These are phyloP conservation scores for Gracilariopsis chorda DNA, from an alignment of 23 red algal genomes.

Conservation along the genomic window DNA sequence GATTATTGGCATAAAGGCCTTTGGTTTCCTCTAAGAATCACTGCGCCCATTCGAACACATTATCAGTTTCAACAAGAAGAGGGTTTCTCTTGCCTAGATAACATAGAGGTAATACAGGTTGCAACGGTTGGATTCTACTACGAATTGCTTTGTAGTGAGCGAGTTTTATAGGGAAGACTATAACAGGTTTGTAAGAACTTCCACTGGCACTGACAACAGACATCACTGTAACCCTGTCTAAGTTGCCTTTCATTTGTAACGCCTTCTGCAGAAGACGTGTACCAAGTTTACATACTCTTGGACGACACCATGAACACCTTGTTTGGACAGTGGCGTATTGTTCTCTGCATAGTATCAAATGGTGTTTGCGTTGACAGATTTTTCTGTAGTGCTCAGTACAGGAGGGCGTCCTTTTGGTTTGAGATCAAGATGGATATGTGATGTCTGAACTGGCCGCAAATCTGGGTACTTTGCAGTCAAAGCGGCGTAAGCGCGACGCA, in stretches of 20 bases:
- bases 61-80: not conserved
- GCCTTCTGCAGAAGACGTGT: no score
- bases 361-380: not conserved
- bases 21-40: not conserved
- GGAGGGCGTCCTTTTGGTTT: no score
- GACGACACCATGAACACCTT: no score
- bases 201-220: conserved; percentile 2
- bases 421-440: no score
- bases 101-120: not conserved
- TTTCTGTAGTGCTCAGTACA: not conserved
- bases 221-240: conserved; percentile 1
- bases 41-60: not conserved
- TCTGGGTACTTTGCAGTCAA: no score
- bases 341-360: no score
- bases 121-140: not conserved
- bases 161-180: not conserved
- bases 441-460: no score
- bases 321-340: no score
- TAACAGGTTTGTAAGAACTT: not conserved
- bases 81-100: not conserved
- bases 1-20: not conserved
- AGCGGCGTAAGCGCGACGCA: no score
- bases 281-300: no score
- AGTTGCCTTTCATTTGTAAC: not conserved
- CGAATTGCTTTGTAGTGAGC: not conserved